Conservation (phyloP, 2,329 filamentous ascomycete species). For the Dactylellina cionopaga region DNA sequence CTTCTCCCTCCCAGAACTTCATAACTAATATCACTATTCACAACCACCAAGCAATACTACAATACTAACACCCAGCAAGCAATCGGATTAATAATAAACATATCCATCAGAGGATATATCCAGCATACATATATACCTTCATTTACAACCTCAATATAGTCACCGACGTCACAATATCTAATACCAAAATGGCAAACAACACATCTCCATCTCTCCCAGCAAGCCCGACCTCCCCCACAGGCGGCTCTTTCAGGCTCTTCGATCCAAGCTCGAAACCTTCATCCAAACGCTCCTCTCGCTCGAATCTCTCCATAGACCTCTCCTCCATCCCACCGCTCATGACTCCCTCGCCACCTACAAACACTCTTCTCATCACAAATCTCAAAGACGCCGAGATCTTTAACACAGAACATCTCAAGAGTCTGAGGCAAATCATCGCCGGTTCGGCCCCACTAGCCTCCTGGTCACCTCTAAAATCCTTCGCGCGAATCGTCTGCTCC, state of each 20-base stretch:
- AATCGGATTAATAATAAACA: background rate
- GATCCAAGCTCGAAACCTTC: conserved; percentile 28
- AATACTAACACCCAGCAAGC: background rate
- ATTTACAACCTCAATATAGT: background rate
- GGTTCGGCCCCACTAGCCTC: conserved; percentile 77
- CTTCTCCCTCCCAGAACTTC: conserved; percentile 3
- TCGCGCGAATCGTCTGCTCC: conserved; percentile 81
- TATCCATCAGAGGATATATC: too few species aligned
- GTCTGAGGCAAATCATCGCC: conserved; percentile 76
- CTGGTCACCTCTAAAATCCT: conserved; percentile 82
- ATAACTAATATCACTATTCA: background rate
- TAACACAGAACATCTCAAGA: conserved; percentile 76
- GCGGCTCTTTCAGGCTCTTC: conserved; percentile 43
- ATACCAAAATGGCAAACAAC: conserved; percentile 25
- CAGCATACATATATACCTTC: background rate
- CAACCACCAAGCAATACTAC: background rate
- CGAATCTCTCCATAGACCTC: conserved; percentile 74
- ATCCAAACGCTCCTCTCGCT: conserved; percentile 53
- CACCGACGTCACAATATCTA: background rate
- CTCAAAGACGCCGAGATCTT: conserved; percentile 78
- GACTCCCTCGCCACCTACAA: conserved; percentile 78
- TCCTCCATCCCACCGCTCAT: conserved; percentile 75
- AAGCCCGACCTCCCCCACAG: conserved; percentile 42
- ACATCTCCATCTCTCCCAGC: conserved; percentile 28
- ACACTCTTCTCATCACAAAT: conserved; percentile 86